Percentiles rank a stretch among this genome's conserved stretches.
Evolutionary conservation across 1,139 yeast species (phyloP).

Genomic region (Candida freyschussii): DNA sequence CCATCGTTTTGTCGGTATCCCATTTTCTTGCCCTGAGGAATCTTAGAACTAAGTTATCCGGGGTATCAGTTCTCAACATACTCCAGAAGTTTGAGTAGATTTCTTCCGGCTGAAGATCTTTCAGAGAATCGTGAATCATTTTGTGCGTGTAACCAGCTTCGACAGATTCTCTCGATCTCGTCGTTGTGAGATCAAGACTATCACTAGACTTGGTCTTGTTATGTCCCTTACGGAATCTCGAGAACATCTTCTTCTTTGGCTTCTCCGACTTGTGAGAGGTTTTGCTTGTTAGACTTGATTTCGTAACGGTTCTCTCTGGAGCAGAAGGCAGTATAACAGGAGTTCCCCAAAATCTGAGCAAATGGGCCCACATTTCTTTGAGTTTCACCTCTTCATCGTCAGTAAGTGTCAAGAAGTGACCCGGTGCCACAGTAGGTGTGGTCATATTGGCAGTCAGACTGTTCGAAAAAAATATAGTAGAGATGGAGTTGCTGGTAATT

Average conservation of each 20-base stretch:
- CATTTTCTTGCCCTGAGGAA: constrained; percentile 73
- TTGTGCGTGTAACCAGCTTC: constrained; percentile 26
- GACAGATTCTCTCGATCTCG: constrained; percentile 26
- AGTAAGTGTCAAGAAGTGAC: constrained; percentile 57
- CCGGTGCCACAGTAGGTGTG: constrained; percentile 31
- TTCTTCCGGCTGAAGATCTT: constrained; percentile 39
- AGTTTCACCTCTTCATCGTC: constrained; percentile 59
- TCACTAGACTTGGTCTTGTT: constrained; percentile 12
- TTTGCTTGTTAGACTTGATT: constrained; percentile 22
- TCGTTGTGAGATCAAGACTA: constrained; percentile 18
- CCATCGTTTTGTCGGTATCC: constrained; percentile 55
- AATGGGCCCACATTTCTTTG: constrained; percentile 72
- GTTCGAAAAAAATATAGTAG: no score
- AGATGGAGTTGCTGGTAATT: no score
- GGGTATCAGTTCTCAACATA: constrained; percentile 59
- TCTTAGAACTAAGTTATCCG: constrained; percentile 64
- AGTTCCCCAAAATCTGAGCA: constrained; percentile 58
- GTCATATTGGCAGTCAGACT: no score
- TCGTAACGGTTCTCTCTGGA: constrained; percentile 11
- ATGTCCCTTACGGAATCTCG: constrained; percentile 25
- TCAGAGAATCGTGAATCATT: constrained; percentile 33
- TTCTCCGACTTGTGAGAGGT: constrained; percentile 17
- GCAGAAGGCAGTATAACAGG: constrained; percentile 37
- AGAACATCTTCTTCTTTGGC: constrained; percentile 24
- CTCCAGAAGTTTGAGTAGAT: constrained; percentile 47